phyloP scores from a whole-genome alignment of 495 filamentous ascomycete species.

The Xylaria palmicola region DNA sequence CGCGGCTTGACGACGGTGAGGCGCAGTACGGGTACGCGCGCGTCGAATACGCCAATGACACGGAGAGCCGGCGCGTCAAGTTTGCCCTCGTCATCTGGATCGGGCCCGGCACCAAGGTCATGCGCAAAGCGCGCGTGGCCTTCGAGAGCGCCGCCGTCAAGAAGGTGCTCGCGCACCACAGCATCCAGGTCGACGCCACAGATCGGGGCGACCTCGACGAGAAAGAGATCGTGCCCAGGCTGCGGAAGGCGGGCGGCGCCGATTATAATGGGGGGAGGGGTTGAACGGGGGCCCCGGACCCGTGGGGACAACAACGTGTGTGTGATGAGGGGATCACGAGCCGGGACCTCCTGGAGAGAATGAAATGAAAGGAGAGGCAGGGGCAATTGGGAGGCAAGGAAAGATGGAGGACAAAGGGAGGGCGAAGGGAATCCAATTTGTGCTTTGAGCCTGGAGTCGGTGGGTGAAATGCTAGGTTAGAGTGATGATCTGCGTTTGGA shows the following conservation, averaged over 20 bases:
- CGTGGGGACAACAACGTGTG: no score
- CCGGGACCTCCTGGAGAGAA: no score
- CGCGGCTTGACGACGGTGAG: conserved; percentile 44
- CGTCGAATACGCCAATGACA: conserved; percentile 60
- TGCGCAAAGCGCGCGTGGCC: conserved; percentile 58
- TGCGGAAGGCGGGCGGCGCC: conserved; percentile 57
- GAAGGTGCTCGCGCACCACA: conserved; percentile 53
- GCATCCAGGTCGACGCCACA: conserved; percentile 51
- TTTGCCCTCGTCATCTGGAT: conserved; percentile 59
- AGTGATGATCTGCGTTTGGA: no score
- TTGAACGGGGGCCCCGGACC: no score
- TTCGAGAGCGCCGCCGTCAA: conserved; percentile 59
- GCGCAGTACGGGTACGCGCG: conserved; percentile 59
- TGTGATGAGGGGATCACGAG: no score
- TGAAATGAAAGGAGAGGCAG: no score
- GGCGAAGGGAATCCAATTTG: no score
- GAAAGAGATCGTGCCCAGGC: conserved; percentile 48
- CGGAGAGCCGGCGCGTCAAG: conserved; percentile 58
- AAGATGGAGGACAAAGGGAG: no score
- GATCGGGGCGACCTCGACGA: conserved; percentile 54
- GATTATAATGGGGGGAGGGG: conserved; percentile 60
- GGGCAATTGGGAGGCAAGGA: no score
- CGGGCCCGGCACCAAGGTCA: conserved; percentile 53
- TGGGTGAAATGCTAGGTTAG: no score
- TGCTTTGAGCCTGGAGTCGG: no score